Conservation (phyloP, 495 filamentous ascomycete species). For the Aeminium ludgeri region DNA sequence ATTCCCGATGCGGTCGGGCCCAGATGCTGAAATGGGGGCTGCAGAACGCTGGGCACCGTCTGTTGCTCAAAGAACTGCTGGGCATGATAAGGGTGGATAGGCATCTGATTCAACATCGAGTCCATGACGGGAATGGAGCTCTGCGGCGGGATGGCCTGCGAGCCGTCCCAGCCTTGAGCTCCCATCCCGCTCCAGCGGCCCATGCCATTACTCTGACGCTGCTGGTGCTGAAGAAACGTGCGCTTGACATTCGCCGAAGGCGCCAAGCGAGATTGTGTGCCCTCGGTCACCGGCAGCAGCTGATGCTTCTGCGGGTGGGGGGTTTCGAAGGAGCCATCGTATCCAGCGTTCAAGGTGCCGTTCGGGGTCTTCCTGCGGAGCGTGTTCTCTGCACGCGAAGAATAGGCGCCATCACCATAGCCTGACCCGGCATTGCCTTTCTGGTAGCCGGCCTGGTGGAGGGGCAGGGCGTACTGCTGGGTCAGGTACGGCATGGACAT, state of each 20-base stretch:
- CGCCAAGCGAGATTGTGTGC: too few relatives aligned
- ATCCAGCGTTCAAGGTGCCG: conserved; percentile 81
- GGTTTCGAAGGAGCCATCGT: conserved; percentile 71
- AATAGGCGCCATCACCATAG: conserved; percentile 16
- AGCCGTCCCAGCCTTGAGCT: conserved; percentile 6
- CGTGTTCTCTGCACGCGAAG: conserved; percentile 48
- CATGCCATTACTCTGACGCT: conserved; percentile 1
- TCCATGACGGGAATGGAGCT: conserved; percentile 20
- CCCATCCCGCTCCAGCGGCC: conserved; percentile 4
- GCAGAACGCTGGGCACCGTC: conserved; percentile 49
- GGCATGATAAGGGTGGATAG: conserved; percentile 15
- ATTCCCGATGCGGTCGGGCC: conserved; percentile 61
- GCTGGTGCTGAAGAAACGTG: conserved; percentile 8
- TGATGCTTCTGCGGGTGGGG: conserved; percentile 83
- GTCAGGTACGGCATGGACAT: conserved; percentile 17
- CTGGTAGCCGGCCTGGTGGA: conserved; percentile 12
- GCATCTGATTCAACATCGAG: conserved; percentile 26
- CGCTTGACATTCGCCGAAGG: neutral
- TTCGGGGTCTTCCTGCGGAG: conserved; percentile 86
- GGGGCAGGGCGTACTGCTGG: conserved; percentile 27
- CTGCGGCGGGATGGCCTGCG: conserved; percentile 14
- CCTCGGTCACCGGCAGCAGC: conserved; percentile 38
- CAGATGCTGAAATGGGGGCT: conserved; percentile 52
- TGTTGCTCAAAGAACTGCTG: conserved; percentile 19
- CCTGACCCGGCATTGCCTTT: conserved; percentile 1